Evolutionary conservation across 2,329 filamentous ascomycete genomes (phyloP), one percentile per base, ranked within the genome.

Genomic region (Camptophora hylomeconis): DNA sequence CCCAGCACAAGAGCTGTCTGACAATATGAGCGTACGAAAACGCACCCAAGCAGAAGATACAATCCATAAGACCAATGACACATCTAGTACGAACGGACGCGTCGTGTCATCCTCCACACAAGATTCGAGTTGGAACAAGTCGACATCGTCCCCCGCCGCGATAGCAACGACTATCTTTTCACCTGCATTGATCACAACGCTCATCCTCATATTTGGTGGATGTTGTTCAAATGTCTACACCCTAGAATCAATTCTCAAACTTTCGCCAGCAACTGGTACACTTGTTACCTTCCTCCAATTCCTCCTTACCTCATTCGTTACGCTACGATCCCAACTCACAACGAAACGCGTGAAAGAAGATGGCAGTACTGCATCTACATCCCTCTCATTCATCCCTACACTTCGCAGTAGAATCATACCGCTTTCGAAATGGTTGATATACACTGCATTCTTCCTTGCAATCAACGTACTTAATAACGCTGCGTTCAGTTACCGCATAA

Each of bases 401-500:
- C 54, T 95, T 24, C 72, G 71, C 32, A 71, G 71, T 11, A 84
- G 86, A 41, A 74, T 72, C 28, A 82, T 95, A 3, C 89, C 89
- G 0, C 62, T 95, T 31, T 67, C 67, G 26, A 79, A 82, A 50
- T 95, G 89, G 86, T 50, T 81, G 27, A 64, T 87, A 47, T 94
- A 92, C 50, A 93, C 93, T 22, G 61, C 79, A 3, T 70, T 94
- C 44, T 95, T 95, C 57, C 89, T 92, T 52, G 70, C 71, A 38
- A 89, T 98, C 57, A 98, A 95, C 47, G 73, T 95, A 33, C 60
- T 98, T 49, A 98, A 98, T 58, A 98, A 98, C 47, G 87, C 87
- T 63, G 89, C 87, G 5, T 98, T 98, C 54, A 86, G 83, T 38
- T 98, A 94, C 58, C 76, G 84, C 45, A 95, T 98, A 32, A 93